Base-by-base conservation (phyloP, 1,139 yeast genomes). In the Scheffersomyces illinoinensis region DNA sequence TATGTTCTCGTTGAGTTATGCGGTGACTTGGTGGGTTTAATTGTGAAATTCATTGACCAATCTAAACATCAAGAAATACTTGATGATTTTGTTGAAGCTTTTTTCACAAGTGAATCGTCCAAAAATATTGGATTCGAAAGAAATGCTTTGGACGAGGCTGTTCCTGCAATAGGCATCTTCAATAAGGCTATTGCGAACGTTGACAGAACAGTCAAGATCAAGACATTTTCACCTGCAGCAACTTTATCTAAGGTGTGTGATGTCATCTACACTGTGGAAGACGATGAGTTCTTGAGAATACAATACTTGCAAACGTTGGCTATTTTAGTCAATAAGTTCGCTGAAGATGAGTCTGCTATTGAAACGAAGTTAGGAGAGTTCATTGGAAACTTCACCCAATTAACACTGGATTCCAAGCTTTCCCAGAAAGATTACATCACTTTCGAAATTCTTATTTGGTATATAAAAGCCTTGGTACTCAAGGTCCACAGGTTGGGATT, bases 381-480 rank as follows among this genome's bases (percentile, higher is more conserved):
- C 1, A 20, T 48, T 24, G 5, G 51, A 10, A 6, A 21, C 17
- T 48, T 48, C 14, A 48, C 18, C n/a, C 21, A 21, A 20, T 24
- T 48, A 12, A 20, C 24, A 20, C 26, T 17, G n/a, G 26, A 48
- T 20, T 14, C 21, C 51, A 48, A 20, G 24, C 51, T 48, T 48
- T 20, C 51, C n/a, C 21, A 48, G 51, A 48, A 20, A 48, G 51
- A 48, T 20, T 48, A 48, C 24, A 50, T 53, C 12, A 47, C 59
- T 6, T 64, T 90, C 55, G 97, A 91, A 69, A 68, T 82, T 0
- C 73, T 80, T 43, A 76, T 87, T 0, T 92, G 97, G 97, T 72
- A 87, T 5, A 76, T 87, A 39, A 93, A 91, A 70, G 96, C 91
- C 0, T 77, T 90, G 55, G 69, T 91, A 0, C 68, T 91, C 69